A percentile compares a stretch with the other conserved stretches of the same genome.
Conservation (phyloP, 306 rosid genomes). For the Cyamopsis tetragonoloba region DNA sequence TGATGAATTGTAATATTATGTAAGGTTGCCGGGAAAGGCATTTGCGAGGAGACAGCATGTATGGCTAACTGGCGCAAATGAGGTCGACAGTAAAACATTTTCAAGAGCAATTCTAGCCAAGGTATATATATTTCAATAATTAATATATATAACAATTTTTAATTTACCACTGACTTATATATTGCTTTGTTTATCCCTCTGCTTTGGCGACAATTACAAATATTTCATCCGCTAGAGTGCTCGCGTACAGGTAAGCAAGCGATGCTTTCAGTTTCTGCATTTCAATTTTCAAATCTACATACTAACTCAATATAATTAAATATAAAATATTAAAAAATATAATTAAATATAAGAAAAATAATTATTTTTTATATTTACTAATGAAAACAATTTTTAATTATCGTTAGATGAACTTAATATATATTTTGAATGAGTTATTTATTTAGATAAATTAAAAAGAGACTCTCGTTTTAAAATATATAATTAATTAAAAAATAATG, state of each 20-base stretch:
- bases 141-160: neutral
- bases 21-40: constrained; percentile 97
- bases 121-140: no score
- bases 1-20: no score
- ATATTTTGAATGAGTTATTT: no score
- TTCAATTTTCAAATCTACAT: neutral
- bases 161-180: constrained; percentile 22
- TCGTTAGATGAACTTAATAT: no score
- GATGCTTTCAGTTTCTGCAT: neutral
- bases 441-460: no score
- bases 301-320: neutral
- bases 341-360: no score
- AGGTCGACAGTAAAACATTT: constrained; percentile 80
- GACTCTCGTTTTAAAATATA: no score
- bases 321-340: neutral
- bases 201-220: constrained; percentile 5
- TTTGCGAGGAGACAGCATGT: constrained; percentile 69
- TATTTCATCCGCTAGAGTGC: constrained; percentile 59
- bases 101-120: constrained; percentile 93
- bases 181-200: no score
- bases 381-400: no score
- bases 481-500: no score
- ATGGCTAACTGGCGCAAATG: constrained; percentile 88
- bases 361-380: no score
- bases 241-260: constrained; percentile 74